Evolutionary conservation across 805 yeast genomes (phyloP).

Genomic region (Kuraishia borneana): DNA sequence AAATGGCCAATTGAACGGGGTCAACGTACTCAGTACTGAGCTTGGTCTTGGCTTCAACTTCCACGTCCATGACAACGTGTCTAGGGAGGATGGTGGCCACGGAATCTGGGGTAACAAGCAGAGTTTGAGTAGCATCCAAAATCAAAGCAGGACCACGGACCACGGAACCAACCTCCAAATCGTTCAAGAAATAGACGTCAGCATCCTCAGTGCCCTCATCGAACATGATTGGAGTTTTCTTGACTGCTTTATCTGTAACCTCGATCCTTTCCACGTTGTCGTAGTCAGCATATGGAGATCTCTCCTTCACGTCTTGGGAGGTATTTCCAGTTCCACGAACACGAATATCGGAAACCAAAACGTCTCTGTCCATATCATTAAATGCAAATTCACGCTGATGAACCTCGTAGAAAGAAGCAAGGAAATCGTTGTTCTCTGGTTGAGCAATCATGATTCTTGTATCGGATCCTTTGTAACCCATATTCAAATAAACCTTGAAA

Average conservation of each 20-base stretch:
- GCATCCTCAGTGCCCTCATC: constrained; percentile 14
- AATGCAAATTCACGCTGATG: constrained; percentile 23
- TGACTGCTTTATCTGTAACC: not conserved
- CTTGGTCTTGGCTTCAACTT: constrained; percentile 17
- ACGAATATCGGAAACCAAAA: constrained; percentile 26
- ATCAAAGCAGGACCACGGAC: constrained; percentile 20
- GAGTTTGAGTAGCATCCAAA: constrained; percentile 24
- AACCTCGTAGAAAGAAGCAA: constrained; percentile 11
- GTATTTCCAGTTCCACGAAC: constrained; percentile 60
- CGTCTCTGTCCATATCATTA: constrained; percentile 11
- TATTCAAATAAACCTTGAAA: constrained; percentile 59
- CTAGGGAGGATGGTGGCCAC: constrained; percentile 20
- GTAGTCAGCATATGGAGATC: constrained; percentile 1
- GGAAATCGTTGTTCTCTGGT: constrained; percentile 12
- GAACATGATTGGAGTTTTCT: constrained; percentile 7
- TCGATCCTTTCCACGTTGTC: not conserved
- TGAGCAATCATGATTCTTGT: constrained; percentile 64
- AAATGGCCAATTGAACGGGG: constrained; percentile 31
- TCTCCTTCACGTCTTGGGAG: constrained; percentile 1
- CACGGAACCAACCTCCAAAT: constrained; percentile 10
- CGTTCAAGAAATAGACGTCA: constrained; percentile 9
- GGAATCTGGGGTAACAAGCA: constrained; percentile 22
- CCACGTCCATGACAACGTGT: constrained; percentile 19
- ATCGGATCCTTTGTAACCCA: constrained; percentile 86
- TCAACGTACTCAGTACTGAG: constrained; percentile 27